Percentiles rank a stretch among this genome's conserved stretches.
These are phyloP conservation scores for Cucumis melo DNA, from an alignment of 306 rosid species.

Conservation along the genomic window DNA sequence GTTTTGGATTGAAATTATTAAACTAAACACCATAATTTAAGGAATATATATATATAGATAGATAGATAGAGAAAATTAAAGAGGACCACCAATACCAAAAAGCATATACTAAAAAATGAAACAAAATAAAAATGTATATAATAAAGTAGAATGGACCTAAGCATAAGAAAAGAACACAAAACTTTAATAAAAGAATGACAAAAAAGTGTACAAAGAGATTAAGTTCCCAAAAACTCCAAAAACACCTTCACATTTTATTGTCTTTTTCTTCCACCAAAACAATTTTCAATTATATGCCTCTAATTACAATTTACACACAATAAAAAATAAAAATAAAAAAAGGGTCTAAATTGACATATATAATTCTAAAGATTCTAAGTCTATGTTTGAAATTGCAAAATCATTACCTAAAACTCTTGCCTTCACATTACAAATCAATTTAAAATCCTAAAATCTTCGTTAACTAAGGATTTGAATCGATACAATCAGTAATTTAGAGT, in stretches of 20 bases:
- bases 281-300: too few species aligned
- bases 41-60: neutral
- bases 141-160: conserved; percentile 25
- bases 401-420: too few species aligned
- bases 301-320: too few species aligned
- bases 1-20: neutral
- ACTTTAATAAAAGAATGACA: conserved; percentile 38
- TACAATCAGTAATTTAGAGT: too few species aligned
- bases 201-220: conserved; percentile 30
- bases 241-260: neutral
- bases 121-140: neutral
- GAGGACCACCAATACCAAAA: neutral
- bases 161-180: conserved; percentile 29
- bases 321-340: too few species aligned
- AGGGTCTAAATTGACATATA: too few species aligned
- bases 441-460: too few species aligned
- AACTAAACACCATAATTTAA: neutral
- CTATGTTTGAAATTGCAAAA: too few species aligned
- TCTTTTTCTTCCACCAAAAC: neutral
- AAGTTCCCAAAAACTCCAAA: conserved; percentile 7
- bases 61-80: neutral
- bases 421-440: too few species aligned
- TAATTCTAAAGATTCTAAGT: too few species aligned
- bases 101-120: neutral
- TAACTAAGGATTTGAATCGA: too few species aligned